Percentiles rank a stretch among this genome's conserved stretches.
Conservation (phyloP, 306 rosid species). For the Carpinus viminea region DNA sequence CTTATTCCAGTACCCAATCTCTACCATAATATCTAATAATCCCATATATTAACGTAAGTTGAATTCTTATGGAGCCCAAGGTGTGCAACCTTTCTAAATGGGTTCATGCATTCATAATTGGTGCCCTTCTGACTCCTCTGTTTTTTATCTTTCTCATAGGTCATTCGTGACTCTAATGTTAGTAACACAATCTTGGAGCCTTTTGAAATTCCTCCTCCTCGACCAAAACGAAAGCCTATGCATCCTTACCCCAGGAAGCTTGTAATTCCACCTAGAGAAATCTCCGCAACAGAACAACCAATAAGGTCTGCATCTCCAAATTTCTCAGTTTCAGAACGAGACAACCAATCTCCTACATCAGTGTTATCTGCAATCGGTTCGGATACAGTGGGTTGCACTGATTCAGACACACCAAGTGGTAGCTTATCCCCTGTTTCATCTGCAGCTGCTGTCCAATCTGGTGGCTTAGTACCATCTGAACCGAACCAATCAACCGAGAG, state of each 20-base stretch:
- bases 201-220: slow-evolving; percentile 84
- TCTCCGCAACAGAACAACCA: slow-evolving; percentile 37
- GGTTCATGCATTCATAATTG: slow-evolving; percentile 18
- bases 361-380: slow-evolving; percentile 51
- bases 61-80: slow-evolving; percentile 23
- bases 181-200: slow-evolving; percentile 40
- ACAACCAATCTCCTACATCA: slow-evolving; percentile 72
- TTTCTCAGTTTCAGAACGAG: slow-evolving; percentile 50
- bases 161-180: slow-evolving; percentile 47
- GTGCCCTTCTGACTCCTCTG: slow-evolving; percentile 20
- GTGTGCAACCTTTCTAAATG: slow-evolving; percentile 31
- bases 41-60: slow-evolving; percentile 27
- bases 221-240: slow-evolving; percentile 80
- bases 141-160: slow-evolving; percentile 37
- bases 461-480: slow-evolving; percentile 31
- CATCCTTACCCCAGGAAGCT: slow-evolving; percentile 90
- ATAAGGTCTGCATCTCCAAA: slow-evolving; percentile 48
- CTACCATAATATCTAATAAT: slow-evolving; percentile 30
- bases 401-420: slow-evolving; percentile 47
- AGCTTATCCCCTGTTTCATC: slow-evolving; percentile 66
- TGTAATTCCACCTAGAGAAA: slow-evolving; percentile 33
- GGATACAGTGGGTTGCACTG: slow-evolving; percentile 47
- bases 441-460: slow-evolving; percentile 31
- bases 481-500: slow-evolving; percentile 40
- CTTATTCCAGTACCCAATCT: slow-evolving; percentile 38